phyloP scores from a whole-genome alignment of 2,329 filamentous ascomycete species.

The Xylaria arbuscula region DNA sequence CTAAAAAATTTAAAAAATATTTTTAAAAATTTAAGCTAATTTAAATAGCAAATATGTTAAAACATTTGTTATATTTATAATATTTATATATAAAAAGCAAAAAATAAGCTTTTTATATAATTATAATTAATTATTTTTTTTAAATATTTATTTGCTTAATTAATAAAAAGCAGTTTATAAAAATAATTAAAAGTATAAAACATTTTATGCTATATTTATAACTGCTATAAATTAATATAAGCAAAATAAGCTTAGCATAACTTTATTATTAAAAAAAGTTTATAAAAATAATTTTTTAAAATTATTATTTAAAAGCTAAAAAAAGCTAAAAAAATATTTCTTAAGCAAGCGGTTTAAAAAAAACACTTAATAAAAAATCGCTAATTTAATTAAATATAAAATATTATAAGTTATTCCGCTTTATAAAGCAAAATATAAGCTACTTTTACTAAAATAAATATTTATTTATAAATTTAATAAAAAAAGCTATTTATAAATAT shows the following conservation, averaged over 20 bases:
- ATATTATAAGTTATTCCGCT: not conserved
- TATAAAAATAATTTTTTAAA: not conserved
- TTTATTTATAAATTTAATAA: constrained; percentile 18
- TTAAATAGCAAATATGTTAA: not conserved
- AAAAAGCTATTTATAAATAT: not conserved
- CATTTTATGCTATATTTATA: constrained; percentile 6
- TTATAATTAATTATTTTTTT: not conserved
- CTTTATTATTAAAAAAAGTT: not conserved
- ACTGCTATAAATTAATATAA: not conserved
- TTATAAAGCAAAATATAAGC: not conserved
- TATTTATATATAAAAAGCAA: not conserved
- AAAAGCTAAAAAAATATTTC: not conserved
- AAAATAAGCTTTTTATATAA: constrained; percentile 5
- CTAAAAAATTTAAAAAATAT: not conserved
- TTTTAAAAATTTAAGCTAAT: not conserved
- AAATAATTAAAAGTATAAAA: constrained; percentile 3
- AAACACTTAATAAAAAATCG: not conserved
- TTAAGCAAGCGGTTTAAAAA: not conserved
- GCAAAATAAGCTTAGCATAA: not conserved
- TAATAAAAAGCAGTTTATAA: constrained; percentile 5
- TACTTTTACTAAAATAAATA: not conserved
- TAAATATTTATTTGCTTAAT: constrained; percentile 4
- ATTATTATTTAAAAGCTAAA: not conserved
- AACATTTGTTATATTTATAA: not conserved
- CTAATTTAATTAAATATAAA: not conserved